Conservation (phyloP, 495 filamentous ascomycete genomes). For the Xylaria bambusicola region DNA sequence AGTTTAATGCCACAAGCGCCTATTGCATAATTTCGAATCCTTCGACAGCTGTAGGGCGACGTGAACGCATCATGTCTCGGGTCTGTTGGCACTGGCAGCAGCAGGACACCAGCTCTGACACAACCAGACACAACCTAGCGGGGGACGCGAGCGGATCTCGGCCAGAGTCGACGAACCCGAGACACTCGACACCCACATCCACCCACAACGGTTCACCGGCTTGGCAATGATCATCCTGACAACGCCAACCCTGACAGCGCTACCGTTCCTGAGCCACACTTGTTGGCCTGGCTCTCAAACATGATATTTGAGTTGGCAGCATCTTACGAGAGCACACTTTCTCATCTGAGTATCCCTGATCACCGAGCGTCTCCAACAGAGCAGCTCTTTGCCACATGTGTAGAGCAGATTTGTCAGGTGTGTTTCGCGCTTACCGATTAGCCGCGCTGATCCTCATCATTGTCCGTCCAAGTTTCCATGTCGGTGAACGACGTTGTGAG, state of each 20-base stretch:
- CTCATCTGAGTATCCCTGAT: neutral
- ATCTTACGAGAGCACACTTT: neutral
- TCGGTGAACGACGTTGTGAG: too few species aligned
- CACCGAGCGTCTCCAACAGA: too few species aligned
- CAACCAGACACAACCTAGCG: too few species aligned
- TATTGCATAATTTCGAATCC: constrained; percentile 8
- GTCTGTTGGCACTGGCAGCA: constrained; percentile 4
- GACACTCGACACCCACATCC: neutral
- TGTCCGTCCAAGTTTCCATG: too few species aligned
- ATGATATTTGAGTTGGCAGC: neutral
- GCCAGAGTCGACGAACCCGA: too few species aligned
- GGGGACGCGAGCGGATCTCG: too few species aligned
- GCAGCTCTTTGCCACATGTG: too few species aligned
- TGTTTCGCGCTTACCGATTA: constrained; percentile 10
- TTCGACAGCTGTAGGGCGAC: constrained; percentile 1
- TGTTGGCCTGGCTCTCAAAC: neutral
- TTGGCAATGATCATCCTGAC: constrained; percentile 3
- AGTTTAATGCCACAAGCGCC: constrained; percentile 4
- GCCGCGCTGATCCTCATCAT: constrained; percentile 15
- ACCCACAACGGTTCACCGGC: neutral
- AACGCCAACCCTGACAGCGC: neutral
- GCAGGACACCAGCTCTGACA: too few species aligned
- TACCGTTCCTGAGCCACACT: neutral
- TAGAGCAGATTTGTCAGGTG: constrained; percentile 18
- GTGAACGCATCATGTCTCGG: neutral